Base-by-base conservation (phyloP, 1,284 basidiomycete species). In the Sanguinoderma infundibulare region DNA sequence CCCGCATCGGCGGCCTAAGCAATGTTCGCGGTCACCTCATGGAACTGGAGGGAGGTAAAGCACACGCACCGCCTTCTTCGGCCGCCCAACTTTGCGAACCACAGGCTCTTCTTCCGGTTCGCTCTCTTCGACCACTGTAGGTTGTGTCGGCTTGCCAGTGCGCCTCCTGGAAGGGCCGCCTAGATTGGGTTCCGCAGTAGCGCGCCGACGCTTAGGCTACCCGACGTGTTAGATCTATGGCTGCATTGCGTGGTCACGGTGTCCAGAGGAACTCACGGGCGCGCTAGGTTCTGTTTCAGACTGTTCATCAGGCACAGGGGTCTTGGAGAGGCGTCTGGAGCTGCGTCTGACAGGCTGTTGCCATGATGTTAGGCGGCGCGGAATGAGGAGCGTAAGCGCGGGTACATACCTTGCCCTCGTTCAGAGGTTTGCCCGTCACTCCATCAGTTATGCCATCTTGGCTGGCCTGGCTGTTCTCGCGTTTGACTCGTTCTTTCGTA, bases 371-470 rank as follows among this genome's bases (percentile, higher is more conserved):
- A 24, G 12, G 38, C 12, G 22, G 22, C 38, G 20, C 39, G 20
- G 54, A 55, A 36, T 20, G 7, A 3, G 32, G 40, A 59, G 49
- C 54, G 26, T 32, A 49, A 22, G 14, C 10, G 10, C 5, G 17
- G 38, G 28, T 26, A 71, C 77, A 61, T 63, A 84, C 87, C 51
- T 76, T 72, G 38, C 61, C 68, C 60, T 77, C 80, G 62, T 76
- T 79, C 57, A 93, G 73, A 38, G 82, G 87, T 70, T 81, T 76
- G 15, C 92, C 92, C 14, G 92, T 94, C 22, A 87, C 67, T 28
- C 91, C 92, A 73, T 94, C 89, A 42, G 79, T 85, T 61, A 94
- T 94, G 3, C 92, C 92, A 63, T 91, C 87, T 60, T 91, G 88
- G 69, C 91, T 93, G 4, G 92, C 86, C 59, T 83, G 73, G 64